These are phyloP conservation scores for Syzygium syzygioides DNA, from an alignment of 441 rosid species.

Conservation along the genomic window DNA sequence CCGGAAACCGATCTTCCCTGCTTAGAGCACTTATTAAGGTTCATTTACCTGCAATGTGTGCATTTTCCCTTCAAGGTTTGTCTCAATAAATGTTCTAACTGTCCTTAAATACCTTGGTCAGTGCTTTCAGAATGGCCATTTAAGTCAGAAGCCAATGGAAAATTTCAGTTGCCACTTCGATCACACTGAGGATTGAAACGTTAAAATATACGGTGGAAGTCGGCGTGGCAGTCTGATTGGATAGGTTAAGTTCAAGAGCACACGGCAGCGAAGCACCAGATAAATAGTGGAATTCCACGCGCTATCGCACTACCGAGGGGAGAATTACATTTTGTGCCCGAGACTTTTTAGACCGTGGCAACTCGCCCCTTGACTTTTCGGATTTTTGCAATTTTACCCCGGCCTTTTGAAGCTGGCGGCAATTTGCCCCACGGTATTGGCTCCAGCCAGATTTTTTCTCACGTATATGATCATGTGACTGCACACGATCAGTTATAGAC, in stretches of 20 bases:
- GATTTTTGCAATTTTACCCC: neutral
- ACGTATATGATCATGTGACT: fast-evolving
- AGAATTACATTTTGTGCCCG: neutral
- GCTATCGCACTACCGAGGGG: neutral
- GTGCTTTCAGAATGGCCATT: neutral
- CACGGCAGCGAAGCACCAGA: neutral
- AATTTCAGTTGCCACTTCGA: neutral
- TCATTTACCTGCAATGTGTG: neutral
- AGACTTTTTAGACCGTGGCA: neutral
- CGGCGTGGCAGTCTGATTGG: neutral
- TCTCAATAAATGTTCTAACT: neutral
- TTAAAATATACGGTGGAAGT: neutral
- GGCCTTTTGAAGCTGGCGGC: neutral
- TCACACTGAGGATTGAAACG: neutral
- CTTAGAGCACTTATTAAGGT: neutral
- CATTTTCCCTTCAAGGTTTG: too few species aligned
- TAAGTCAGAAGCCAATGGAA: neutral
- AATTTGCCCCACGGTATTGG: neutral
- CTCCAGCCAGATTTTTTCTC: too few species aligned
- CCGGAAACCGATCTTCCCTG: too few species aligned
- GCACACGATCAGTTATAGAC: neutral
- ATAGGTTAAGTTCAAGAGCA: neutral
- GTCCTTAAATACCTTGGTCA: neutral
- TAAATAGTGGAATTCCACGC: neutral
- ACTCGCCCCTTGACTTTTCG: neutral